Evolutionary conservation across 1,284 basidiomycete genomes (phyloP), one percentile per base, ranked within the genome.

Genomic region (Vanrija pseudolonga): DNA sequence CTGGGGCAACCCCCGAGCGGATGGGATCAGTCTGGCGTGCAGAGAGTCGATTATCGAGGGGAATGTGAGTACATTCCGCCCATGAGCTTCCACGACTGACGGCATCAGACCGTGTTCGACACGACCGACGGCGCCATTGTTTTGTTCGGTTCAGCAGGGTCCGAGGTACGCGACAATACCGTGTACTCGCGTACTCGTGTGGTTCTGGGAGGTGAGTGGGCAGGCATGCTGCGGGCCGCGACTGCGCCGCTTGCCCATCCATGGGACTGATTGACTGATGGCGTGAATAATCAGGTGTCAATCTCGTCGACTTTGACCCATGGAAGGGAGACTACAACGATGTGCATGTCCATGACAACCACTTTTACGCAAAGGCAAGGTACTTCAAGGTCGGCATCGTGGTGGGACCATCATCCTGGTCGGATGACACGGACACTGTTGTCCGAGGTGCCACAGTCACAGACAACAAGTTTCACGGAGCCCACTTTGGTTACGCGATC

Each of bases 21-120:
- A 78, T 53, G 76, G 76, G 0, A 76, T 78, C 60, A 76, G 74
- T 62, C 55, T 78, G 15, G 76, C 76, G 14, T 78, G 76, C 61
- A 72, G 71, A 53, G 70, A 77, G 32, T 74, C 73, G 15, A 8
- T 73, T 1, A 71, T 78, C 3, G 72, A 76, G 55, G 57, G 64
- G 8, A 78, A 78, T 53, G 75, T 76, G 56, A 63, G 70, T 60
- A 2, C 11, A 26, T 2, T 22, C 18, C 7, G 18, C n/a, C n/a
- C n/a, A n/a, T n/a, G n/a, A n/a, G n/a, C n/a, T 14, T 32, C 26
- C 26, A 64, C 74, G 7, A 78, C 76, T 0, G 76, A 78, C 49
- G n/a, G n/a, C n/a, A n/a, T n/a, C n/a, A n/a, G n/a, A n/a, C n/a
- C n/a, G n/a, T n/a, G n/a, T n/a, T n/a, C n/a, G n/a, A n/a, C 26